Evolutionary conservation across 2,329 filamentous ascomycete genomes (phyloP).

Genomic region (Pestalotiopsis sp.): DNA sequence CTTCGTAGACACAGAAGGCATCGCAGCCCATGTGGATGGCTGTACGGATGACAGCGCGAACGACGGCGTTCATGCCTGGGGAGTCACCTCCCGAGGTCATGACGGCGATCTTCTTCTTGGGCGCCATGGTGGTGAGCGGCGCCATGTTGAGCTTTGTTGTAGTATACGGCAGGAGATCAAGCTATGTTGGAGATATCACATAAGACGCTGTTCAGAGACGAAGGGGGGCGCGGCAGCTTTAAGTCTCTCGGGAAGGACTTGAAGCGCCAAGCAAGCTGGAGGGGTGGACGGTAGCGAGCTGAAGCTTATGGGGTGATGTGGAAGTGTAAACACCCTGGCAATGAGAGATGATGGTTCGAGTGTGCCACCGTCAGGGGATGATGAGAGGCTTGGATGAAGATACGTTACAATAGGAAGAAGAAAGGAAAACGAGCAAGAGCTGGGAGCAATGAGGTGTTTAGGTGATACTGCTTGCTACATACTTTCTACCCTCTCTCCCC

Average conservation of each 20-base stretch:
- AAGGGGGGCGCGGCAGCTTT: constrained; percentile 2
- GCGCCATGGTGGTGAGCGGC: constrained; percentile 21
- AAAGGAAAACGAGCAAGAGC: background rate
- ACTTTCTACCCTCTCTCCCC: background rate
- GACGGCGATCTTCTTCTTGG: constrained; percentile 75
- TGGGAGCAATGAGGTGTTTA: background rate
- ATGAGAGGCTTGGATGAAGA: background rate
- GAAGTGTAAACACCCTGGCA: background rate
- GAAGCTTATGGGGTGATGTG: constrained; percentile 1
- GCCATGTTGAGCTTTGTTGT: constrained; percentile 36
- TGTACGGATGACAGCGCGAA: constrained; percentile 89
- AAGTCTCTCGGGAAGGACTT: background rate
- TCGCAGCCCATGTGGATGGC: constrained; percentile 83
- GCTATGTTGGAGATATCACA: background rate
- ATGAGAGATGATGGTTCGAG: background rate
- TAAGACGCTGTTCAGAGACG: background rate
- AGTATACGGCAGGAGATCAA: background rate
- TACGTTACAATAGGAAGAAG: background rate
- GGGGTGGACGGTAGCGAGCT: background rate
- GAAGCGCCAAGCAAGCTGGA: background rate
- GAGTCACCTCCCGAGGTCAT: constrained; percentile 96
- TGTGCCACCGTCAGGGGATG: background rate
- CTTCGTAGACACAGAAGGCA: constrained; percentile 83
- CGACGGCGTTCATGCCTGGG: constrained; percentile 91
- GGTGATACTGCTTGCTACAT: background rate